phyloP scores from a whole-genome alignment of 495 filamentous ascomycete species.

The Rhizodiscina lignyota region DNA sequence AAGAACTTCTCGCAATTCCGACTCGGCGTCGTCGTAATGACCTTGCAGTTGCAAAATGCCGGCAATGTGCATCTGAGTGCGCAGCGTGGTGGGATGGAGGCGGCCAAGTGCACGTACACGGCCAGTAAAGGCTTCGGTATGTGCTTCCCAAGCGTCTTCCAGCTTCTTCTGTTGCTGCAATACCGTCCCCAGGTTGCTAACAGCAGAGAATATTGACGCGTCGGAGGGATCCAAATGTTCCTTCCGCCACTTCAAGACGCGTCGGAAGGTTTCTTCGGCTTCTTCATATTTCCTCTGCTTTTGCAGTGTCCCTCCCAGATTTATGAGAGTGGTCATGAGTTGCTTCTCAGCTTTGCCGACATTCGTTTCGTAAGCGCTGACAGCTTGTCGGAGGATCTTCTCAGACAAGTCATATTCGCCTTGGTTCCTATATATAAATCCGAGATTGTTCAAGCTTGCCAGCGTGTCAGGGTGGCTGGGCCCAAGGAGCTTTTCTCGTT shows the following conservation, averaged over 20 bases:
- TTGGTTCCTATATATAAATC: slow-evolving; percentile 1
- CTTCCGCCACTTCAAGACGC: neutral
- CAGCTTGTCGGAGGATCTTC: slow-evolving; percentile 2
- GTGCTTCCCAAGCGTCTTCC: too few relatives aligned
- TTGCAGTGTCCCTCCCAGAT: slow-evolving; percentile 4
- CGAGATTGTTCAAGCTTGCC: slow-evolving; percentile 6
- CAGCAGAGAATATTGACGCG: too few relatives aligned
- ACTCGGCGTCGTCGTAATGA: slow-evolving; percentile 3
- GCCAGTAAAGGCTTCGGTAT: too few relatives aligned
- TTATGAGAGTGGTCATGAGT: slow-evolving; percentile 4
- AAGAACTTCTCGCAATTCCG: too few relatives aligned
- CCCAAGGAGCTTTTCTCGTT: neutral
- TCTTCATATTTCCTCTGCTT: slow-evolving; percentile 2
- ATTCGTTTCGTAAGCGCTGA: slow-evolving; percentile 1
- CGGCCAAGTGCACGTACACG: too few relatives aligned
- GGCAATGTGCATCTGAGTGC: slow-evolving; percentile 4
- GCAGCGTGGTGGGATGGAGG: slow-evolving; percentile 3
- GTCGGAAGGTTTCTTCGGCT: neutral
- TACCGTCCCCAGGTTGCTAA: too few relatives aligned
- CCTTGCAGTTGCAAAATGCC: slow-evolving; percentile 1
- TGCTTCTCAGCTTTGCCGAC: neutral
- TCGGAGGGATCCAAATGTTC: neutral
- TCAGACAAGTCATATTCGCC: slow-evolving; percentile 2
- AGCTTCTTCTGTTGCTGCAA: too few relatives aligned
- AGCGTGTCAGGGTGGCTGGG: slow-evolving; percentile 1